Evolutionary conservation across 1,139 yeast genomes (phyloP), one percentile per base, ranked within the genome.

Genomic region (Yamadazyma songkhlaensis): DNA sequence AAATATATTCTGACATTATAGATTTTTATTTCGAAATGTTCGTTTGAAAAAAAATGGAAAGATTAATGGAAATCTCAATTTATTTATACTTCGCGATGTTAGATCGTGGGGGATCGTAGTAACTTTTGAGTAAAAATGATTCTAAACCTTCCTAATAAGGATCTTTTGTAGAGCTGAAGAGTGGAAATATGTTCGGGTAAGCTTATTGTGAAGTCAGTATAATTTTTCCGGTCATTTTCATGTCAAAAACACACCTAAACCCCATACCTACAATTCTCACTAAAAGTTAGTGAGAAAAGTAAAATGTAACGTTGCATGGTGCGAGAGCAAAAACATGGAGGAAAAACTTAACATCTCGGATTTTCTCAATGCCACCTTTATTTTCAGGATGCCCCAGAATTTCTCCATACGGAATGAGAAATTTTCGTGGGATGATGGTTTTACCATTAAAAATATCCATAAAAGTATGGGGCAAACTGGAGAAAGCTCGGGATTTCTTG

Each of bases 1-100:
- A 67, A 41, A 84, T 81, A 55, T 70, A 72, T 45, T 49, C 41
- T 23, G 50, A 37, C 54, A 51, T 51, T 9, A 11, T 25, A 25
- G 28, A 7, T 25, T 7, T 10, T 25, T 25, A 11, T 10, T 10
- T 25, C 6, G 26, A 34, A 34, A 29, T 9, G 9, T 32, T 32
- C 5, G 12, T 22, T 22, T n/a, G 14, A 25, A 10, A 12, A 21
- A 24, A 14, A 14, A 11, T 29, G 40, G 38, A 38, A 35, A 35
- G 36, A 27, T 35, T 30, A 27, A 11, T 27, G 41, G 38, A 34
- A 38, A 22, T 21, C 17, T 24, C 33, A 10, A 21, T 7, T 11
- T 24, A 23, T 30, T 24, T 35, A 30, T 29, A 28, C 25, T 17
- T 23, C 31, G 38, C 31, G 17, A 6, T 21, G 10, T 12, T 10